Evolutionary conservation across 1,139 yeast species (phyloP).

Genomic region (Hyphopichia wangnamkhiaoensis): DNA sequence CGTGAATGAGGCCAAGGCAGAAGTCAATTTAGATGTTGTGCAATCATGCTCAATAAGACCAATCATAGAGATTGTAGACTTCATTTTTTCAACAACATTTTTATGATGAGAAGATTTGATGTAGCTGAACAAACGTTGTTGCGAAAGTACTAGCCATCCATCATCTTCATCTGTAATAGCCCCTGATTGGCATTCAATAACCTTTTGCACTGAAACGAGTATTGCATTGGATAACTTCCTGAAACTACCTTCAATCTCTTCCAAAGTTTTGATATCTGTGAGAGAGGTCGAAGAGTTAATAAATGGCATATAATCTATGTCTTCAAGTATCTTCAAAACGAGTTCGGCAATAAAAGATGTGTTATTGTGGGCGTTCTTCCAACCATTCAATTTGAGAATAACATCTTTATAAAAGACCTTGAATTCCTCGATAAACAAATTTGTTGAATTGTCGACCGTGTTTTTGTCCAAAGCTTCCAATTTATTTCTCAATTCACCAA

Average conservation of each 20-base stretch:
- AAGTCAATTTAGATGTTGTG: slow-evolving; percentile 34
- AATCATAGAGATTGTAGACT: slow-evolving; percentile 17
- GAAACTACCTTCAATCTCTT: slow-evolving; percentile 47
- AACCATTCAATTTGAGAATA: slow-evolving; percentile 17
- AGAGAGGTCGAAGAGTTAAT: slow-evolving; percentile 27
- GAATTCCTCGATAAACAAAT: slow-evolving; percentile 22
- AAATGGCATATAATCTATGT: slow-evolving; percentile 17
- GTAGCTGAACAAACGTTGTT: slow-evolving; percentile 42
- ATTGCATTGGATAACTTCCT: slow-evolving; percentile 61
- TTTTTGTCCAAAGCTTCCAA: slow-evolving; percentile 11
- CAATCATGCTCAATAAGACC: slow-evolving; percentile 34
- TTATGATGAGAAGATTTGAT: slow-evolving; percentile 29
- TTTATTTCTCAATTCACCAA: slow-evolving; percentile 14
- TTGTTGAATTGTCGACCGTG: slow-evolving; percentile 16
- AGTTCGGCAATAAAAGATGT: slow-evolving; percentile 50
- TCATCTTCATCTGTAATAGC: slow-evolving; percentile 53
- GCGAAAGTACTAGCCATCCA: slow-evolving; percentile 60
- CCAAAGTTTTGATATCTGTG: slow-evolving; percentile 21
- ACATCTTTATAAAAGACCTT: slow-evolving; percentile 18
- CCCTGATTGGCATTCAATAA: slow-evolving; percentile 33
- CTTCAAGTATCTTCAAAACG: slow-evolving; percentile 39
- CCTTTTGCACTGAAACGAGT: slow-evolving; percentile 66
- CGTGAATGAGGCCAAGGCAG: slow-evolving; percentile 53
- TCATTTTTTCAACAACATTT: slow-evolving; percentile 26
- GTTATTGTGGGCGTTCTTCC: slow-evolving; percentile 29